These are phyloP conservation scores for Rhododendron simsii DNA, from an alignment of 148 eudicot species.

Conservation along the genomic window DNA sequence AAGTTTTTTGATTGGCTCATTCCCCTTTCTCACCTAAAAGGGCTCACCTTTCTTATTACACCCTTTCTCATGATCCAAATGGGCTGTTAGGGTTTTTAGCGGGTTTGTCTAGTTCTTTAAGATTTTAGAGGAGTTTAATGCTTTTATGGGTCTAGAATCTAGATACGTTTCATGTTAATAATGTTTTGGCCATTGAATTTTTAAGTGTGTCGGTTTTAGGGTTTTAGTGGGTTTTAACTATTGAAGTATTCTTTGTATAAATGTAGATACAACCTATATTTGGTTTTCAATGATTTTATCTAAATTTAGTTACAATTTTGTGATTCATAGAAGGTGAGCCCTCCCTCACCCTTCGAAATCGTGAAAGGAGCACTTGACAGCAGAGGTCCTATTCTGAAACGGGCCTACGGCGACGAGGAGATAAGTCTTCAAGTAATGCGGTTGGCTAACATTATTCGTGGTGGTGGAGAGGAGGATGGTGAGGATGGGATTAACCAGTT, in stretches of 20 bases:
- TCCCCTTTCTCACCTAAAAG: neutral
- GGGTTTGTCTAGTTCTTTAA: neutral
- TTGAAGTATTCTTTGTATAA: neutral
- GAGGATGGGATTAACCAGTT: conserved; percentile 70
- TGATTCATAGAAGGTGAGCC: conserved; percentile 60
- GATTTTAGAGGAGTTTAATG: neutral
- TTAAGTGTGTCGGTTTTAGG: neutral
- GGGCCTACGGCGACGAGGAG: conserved; percentile 60
- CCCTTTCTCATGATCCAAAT: too few species aligned
- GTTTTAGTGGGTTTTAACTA: neutral
- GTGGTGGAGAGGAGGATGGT: conserved; percentile 35
- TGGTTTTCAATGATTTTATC: neutral
- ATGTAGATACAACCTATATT: neutral
- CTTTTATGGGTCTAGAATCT: neutral
- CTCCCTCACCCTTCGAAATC: conserved; percentile 62
- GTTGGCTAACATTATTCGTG: conserved; percentile 51
- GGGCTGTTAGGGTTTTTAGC: neutral
- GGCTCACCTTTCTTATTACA: neutral
- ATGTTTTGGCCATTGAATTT: neutral
- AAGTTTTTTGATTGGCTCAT: neutral
- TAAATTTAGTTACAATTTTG: neutral
- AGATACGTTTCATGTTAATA: neutral
- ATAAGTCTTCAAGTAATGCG: conserved; percentile 77
- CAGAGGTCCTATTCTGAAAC: conserved; percentile 64
- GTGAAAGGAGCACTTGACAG: conserved; percentile 70